A percentile compares a stretch with the other conserved stretches of the same genome.
phyloP scores from a whole-genome alignment of 768 basidiomycete species.

The Boletellus ananas region DNA sequence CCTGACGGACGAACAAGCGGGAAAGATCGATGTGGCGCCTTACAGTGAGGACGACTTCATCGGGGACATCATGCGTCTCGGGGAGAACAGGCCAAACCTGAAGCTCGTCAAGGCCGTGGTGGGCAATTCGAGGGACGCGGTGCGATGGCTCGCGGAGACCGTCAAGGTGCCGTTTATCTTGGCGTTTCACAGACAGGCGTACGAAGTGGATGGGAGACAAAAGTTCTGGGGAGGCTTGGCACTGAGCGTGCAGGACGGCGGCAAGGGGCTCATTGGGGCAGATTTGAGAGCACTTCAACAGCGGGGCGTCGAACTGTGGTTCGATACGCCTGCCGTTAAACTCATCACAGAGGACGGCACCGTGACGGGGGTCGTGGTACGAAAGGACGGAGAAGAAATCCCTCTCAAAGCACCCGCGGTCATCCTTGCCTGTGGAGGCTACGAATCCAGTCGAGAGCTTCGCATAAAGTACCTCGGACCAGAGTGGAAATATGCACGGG shows the following conservation, averaged over 20 bases:
- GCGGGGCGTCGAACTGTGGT: constrained; percentile 55
- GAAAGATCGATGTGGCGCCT: constrained; percentile 52
- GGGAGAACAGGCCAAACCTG: constrained; percentile 46
- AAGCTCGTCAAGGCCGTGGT: constrained; percentile 51
- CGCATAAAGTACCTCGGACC: constrained; percentile 54
- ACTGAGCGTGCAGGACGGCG: constrained; percentile 58
- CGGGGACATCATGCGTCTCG: constrained; percentile 58
- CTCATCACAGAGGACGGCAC: constrained; percentile 33
- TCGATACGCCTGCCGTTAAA: constrained; percentile 44
- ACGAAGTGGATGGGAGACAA: constrained; percentile 56
- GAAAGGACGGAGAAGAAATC: constrained; percentile 34
- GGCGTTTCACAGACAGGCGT: constrained; percentile 65
- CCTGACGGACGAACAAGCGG: constrained; percentile 39
- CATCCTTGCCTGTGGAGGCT: constrained; percentile 64
- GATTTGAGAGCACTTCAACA: constrained; percentile 47
- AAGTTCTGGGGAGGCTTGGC: constrained; percentile 73
- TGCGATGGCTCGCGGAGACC: constrained; percentile 52
- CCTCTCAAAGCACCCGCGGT: constrained; percentile 43
- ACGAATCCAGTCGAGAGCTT: constrained; percentile 53
- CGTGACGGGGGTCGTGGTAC: constrained; percentile 46
- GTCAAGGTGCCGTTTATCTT: constrained; percentile 53
- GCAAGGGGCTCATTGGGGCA: constrained; percentile 61
- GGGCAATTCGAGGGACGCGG: constrained; percentile 49
- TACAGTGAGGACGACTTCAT: constrained; percentile 55
- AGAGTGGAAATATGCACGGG: constrained; percentile 56